phyloP scores from a whole-genome alignment of 768 basidiomycete species.

The Termitomyces sp. region DNA sequence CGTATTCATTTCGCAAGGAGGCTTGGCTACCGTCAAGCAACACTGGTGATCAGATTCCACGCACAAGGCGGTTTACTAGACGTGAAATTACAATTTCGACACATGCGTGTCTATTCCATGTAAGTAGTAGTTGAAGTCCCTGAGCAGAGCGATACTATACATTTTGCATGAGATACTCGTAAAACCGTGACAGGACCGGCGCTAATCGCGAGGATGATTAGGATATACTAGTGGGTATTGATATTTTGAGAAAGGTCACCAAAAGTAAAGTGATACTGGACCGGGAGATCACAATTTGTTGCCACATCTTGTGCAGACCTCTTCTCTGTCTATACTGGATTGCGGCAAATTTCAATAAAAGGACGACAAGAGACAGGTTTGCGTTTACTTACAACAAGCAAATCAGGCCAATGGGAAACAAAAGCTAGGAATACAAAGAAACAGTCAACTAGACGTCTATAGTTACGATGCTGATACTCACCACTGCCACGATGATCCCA shows the following conservation, averaged over 20 bases:
- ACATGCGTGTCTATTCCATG: background rate
- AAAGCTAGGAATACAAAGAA: conserved; percentile 1
- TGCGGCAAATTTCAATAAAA: background rate
- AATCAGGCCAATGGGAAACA: conserved; percentile 15
- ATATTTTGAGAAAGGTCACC: background rate
- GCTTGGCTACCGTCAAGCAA: background rate
- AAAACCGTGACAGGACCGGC: background rate
- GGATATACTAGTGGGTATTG: background rate
- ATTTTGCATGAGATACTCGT: background rate
- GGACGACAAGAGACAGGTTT: background rate
- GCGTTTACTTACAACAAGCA: conserved; percentile 12
- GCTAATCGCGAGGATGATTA: background rate
- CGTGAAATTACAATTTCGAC: background rate
- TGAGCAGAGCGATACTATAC: background rate
- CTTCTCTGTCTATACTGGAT: conserved; percentile 8
- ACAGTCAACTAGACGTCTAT: background rate
- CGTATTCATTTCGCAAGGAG: too few species aligned
- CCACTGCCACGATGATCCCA: conserved; percentile 16
- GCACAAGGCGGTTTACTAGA: background rate
- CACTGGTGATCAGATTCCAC: background rate
- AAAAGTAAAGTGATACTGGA: background rate
- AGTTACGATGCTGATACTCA: background rate
- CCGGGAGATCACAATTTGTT: conserved; percentile 1
- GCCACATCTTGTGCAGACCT: conserved; percentile 12
- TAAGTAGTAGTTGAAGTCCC: background rate